phyloP scores from a whole-genome alignment of 1,139 yeast genomes.

The Yamadazyma mexicana region DNA sequence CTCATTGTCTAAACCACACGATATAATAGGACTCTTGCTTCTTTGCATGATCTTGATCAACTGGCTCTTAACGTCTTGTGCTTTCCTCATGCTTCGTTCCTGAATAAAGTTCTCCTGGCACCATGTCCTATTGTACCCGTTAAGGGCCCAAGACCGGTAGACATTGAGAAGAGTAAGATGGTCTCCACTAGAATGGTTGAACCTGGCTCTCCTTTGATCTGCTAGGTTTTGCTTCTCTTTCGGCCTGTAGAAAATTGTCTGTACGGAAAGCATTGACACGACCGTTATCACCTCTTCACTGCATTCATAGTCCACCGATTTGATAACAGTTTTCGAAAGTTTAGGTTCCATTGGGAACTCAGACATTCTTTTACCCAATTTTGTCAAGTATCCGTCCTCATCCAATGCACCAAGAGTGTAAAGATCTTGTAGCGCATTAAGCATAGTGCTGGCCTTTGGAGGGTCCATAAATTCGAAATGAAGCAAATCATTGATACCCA shows the following conservation, averaged over 20 bases:
- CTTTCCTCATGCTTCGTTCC: slow-evolving; percentile 74
- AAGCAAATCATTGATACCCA: slow-evolving; percentile 84
- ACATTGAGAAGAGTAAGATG: slow-evolving; percentile 84
- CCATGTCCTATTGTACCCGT: slow-evolving; percentile 67
- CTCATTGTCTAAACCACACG: slow-evolving; percentile 67
- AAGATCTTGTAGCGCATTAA: slow-evolving; percentile 80
- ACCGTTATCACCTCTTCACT: slow-evolving; percentile 82
- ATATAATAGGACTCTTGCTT: slow-evolving; percentile 47
- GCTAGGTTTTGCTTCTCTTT: slow-evolving; percentile 73
- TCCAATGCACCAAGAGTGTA: slow-evolving; percentile 83
- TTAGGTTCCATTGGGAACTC: slow-evolving; percentile 96
- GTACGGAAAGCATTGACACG: slow-evolving; percentile 90
- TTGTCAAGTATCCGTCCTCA: slow-evolving; percentile 72
- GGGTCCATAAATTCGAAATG: slow-evolving; percentile 94
- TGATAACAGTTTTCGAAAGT: slow-evolving; percentile 75
- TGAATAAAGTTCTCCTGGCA: slow-evolving; percentile 81
- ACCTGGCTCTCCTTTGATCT: slow-evolving; percentile 72
- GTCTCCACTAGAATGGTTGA: slow-evolving; percentile 81
- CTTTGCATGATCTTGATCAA: slow-evolving; percentile 61
- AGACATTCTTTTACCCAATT: slow-evolving; percentile 80
- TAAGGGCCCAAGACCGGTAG: slow-evolving; percentile 72
- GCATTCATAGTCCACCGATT: slow-evolving; percentile 73
- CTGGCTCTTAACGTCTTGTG: slow-evolving; percentile 78
- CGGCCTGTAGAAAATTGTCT: slow-evolving; percentile 81
- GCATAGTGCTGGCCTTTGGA: slow-evolving; percentile 75